Evolutionary conservation across 176 grass and related monocot species (phyloP).

Genomic region (Rhynchospora breviuscula): DNA sequence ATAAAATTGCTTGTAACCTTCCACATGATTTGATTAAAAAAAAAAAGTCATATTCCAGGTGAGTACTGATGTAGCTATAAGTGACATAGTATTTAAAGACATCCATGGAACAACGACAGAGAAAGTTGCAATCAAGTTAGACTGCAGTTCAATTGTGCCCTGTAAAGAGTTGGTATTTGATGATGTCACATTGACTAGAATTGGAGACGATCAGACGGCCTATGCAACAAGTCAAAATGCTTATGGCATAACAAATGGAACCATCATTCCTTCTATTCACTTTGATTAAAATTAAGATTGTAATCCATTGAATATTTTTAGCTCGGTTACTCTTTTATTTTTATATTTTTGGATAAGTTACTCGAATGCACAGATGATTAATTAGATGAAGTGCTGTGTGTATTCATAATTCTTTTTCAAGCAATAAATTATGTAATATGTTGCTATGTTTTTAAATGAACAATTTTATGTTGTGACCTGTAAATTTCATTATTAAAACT

Average conservation of each 20-base stretch:
- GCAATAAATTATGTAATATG: not conserved
- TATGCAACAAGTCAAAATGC: constrained; percentile 29
- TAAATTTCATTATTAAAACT: no score
- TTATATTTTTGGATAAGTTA: not conserved
- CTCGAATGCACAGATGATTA: not conserved
- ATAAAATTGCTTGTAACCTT: not conserved
- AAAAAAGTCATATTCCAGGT: constrained; percentile 7
- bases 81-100: constrained; percentile 31
- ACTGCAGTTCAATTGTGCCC: constrained; percentile 38
- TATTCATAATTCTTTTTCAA: not conserved
- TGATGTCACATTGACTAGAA: constrained; percentile 31
- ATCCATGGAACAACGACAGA: constrained; percentile 37
- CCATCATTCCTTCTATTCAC: constrained; percentile 30
- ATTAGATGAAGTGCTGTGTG: not conserved
- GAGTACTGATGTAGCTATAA: constrained; percentile 38
- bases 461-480: no score
- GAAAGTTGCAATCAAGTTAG: constrained; percentile 28
- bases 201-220: not conserved
- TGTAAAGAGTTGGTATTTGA: constrained; percentile 39
- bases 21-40: not conserved
- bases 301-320: not conserved
- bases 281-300: not conserved
- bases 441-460: not conserved
- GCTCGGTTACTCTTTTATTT: not conserved
- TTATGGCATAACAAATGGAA: constrained; percentile 28